phyloP scores from a whole-genome alignment of 2,329 filamentous ascomycete species.

The Fusarium sp. region DNA sequence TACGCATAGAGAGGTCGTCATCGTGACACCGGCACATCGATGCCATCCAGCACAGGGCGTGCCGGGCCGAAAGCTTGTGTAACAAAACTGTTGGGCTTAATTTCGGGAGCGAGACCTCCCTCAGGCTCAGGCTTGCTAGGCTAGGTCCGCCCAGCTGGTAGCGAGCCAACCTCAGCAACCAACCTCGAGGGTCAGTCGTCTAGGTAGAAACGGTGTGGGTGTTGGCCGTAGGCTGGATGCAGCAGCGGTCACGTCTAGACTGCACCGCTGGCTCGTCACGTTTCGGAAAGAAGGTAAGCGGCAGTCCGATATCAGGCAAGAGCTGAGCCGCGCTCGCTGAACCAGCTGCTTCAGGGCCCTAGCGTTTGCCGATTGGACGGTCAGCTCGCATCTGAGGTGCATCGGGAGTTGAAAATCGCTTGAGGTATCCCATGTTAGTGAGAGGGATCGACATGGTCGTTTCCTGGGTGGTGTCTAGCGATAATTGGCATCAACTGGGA shows the following conservation, averaged over 20 bases:
- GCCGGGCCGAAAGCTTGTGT: conserved; percentile 5
- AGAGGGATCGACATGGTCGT: conserved; percentile 33
- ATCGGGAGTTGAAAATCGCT: conserved; percentile 1
- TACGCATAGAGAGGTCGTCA: background rate
- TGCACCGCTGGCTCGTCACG: background rate
- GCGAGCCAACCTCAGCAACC: background rate
- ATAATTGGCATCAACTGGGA: conserved; percentile 16
- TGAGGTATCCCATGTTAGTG: conserved; percentile 18
- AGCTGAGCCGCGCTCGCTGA: background rate
- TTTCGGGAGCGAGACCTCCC: background rate
- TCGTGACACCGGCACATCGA: conserved; percentile 6
- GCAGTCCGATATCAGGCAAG: background rate
- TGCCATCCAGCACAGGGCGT: background rate
- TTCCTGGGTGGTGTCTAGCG: conserved; percentile 27
- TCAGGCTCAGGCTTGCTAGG: background rate
- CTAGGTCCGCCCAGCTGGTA: background rate
- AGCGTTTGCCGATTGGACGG: conserved; percentile 15
- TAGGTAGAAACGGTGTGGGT: background rate
- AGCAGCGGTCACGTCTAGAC: background rate
- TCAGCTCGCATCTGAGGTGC: background rate
- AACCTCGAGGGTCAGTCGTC: background rate
- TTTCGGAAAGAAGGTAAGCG: conserved; percentile 1
- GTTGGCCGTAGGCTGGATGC: background rate
- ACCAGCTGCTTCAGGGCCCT: background rate
- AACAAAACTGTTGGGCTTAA: background rate